These are phyloP conservation scores for Coemansia sp. DNA, from an alignment of 192 early-diverging fungal species.

Conservation along the genomic window DNA sequence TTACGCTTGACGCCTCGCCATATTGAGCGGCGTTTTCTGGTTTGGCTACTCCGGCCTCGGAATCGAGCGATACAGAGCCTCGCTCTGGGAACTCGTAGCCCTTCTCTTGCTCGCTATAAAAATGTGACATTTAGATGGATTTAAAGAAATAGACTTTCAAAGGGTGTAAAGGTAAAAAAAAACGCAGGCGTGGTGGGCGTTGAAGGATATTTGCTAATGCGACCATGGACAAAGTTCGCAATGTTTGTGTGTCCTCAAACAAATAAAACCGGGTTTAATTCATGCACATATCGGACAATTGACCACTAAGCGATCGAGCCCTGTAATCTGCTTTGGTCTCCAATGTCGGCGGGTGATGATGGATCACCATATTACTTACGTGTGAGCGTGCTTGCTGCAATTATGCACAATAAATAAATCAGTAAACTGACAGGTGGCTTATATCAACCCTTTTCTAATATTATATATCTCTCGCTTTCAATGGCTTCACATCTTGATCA, in stretches of 20 bases:
- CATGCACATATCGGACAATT: background rate
- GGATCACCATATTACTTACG: background rate
- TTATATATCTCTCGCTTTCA: background rate
- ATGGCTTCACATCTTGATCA: background rate
- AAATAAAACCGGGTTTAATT: background rate
- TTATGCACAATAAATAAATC: too few relatives aligned
- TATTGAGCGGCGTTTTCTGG: background rate
- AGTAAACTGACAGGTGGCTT: background rate
- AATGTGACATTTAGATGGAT: background rate
- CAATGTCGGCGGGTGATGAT: too few relatives aligned
- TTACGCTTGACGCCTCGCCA: background rate
- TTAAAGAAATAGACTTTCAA: background rate
- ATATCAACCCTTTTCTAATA: background rate
- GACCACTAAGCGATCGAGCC: background rate
- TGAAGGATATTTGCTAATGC: background rate
- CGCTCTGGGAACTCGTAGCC: constrained; percentile 4
- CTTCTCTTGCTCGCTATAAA: constrained; percentile 8
- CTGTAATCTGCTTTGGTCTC: too few relatives aligned
- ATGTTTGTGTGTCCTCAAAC: background rate
- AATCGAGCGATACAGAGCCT: background rate
- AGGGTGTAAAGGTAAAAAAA: background rate
- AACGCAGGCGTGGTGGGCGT: background rate
- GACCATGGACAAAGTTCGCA: background rate
- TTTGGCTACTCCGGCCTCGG: background rate
- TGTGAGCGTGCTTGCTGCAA: background rate